phyloP scores from a whole-genome alignment of 2,329 filamentous ascomycete species.

The Iodosphaeria phyllophila region DNA sequence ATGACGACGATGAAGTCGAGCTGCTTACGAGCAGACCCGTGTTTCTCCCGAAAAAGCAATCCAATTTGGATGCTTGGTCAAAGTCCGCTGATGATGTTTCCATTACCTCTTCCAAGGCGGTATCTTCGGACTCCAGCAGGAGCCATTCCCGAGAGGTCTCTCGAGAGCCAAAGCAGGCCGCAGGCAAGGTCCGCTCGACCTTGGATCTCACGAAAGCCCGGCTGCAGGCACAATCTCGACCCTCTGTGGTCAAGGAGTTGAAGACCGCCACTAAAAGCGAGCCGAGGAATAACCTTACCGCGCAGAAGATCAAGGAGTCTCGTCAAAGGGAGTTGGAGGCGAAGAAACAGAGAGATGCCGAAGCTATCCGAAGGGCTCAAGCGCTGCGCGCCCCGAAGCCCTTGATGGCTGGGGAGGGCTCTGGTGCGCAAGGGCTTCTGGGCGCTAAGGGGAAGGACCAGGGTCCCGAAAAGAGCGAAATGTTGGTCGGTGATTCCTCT shows the following conservation, averaged over 20 bases:
- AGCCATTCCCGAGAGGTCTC: too few species aligned
- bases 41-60: conserved; percentile 31
- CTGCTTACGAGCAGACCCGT: conserved; percentile 22
- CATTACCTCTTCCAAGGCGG: conserved; percentile 8
- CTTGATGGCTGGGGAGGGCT: conserved; percentile 56
- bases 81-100: conserved; percentile 23
- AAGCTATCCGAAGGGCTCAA: conserved; percentile 51
- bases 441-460: conserved; percentile 65
- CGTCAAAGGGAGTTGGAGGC: conserved; percentile 60
- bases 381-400: conserved; percentile 31
- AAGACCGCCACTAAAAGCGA: conserved; percentile 7
- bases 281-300: conserved; percentile 18
- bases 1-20: conserved; percentile 32
- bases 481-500: conserved; percentile 78
- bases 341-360: conserved; percentile 52
- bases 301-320: conserved; percentile 48
- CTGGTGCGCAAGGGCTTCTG: conserved; percentile 51
- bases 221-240: conserved; percentile 5
- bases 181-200: conserved; percentile 21
- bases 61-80: conserved; percentile 42
- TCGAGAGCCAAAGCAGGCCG: conserved; percentile 24
- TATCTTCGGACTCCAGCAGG: conserved; percentile 4
- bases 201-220: conserved; percentile 26
- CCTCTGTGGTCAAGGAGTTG: conserved; percentile 2
- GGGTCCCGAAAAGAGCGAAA: conserved; percentile 53